phyloP scores from a whole-genome alignment of 2,329 filamentous ascomycete genomes.

The Didymella exigua region DNA sequence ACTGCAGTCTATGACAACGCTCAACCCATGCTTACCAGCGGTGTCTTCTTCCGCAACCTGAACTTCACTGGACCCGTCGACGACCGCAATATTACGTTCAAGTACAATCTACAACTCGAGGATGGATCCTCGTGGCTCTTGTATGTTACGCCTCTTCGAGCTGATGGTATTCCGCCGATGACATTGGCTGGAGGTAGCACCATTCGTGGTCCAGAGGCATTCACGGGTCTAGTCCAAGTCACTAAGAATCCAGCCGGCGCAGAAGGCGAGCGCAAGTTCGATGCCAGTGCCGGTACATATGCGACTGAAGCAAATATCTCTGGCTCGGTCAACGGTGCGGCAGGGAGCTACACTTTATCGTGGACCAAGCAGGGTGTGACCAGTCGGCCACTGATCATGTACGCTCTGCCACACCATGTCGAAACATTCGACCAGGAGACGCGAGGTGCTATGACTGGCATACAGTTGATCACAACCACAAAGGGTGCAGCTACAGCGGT shows the following conservation, averaged over 20 bases:
- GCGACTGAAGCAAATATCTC: conserved; percentile 63
- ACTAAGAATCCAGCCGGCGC: conserved; percentile 70
- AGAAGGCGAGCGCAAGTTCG: conserved; percentile 71
- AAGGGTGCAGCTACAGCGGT: conserved; percentile 83
- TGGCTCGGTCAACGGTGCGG: conserved; percentile 50
- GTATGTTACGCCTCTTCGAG: conserved; percentile 70
- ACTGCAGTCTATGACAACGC: conserved; percentile 76
- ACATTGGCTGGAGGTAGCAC: conserved; percentile 68
- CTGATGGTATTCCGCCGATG: conserved; percentile 66
- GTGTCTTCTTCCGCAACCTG: conserved; percentile 75
- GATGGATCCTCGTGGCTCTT: conserved; percentile 77
- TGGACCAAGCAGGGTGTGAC: conserved; percentile 73
- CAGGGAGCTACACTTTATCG: conserved; percentile 73
- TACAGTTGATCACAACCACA: conserved; percentile 78
- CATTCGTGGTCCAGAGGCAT: conserved; percentile 69
- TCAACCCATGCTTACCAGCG: conserved; percentile 74
- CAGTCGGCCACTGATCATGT: conserved; percentile 73
- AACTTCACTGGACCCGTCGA: conserved; percentile 34
- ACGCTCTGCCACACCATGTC: conserved; percentile 85
- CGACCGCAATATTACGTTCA: conserved; percentile 55
- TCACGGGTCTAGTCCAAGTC: conserved; percentile 80
- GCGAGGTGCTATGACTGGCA: conserved; percentile 53
- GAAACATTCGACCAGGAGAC: conserved; percentile 71
- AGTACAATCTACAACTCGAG: conserved; percentile 29
- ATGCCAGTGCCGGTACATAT: conserved; percentile 78